Evolutionary conservation across 192 early-diverging fungal genomes (phyloP).

Genomic region (Backusella sp.): DNA sequence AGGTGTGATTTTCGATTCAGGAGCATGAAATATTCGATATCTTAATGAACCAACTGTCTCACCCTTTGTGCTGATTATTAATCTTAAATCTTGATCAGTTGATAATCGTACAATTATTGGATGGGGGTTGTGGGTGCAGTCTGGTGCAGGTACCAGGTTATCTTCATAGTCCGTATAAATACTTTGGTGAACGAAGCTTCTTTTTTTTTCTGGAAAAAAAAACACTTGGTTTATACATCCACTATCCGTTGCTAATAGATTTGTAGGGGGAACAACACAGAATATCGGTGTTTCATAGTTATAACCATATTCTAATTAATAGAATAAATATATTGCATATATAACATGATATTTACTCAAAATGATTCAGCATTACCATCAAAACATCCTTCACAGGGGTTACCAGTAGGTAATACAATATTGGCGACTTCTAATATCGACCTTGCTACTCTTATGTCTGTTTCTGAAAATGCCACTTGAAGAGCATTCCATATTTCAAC

Average conservation of each 20-base stretch:
- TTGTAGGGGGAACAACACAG: conserved; percentile 60
- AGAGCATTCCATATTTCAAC: conserved; percentile 79
- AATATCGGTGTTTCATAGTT: conserved; percentile 65
- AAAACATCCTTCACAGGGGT: conserved; percentile 73
- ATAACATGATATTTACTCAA: not conserved
- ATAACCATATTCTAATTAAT: conserved; percentile 54
- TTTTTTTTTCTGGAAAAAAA: not conserved
- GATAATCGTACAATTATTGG: conserved; percentile 37
- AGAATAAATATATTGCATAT: not conserved
- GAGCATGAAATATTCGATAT: conserved; percentile 21
- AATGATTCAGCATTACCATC: conserved; percentile 41
- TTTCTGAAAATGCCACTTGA: conserved; percentile 54
- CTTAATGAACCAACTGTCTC: conserved; percentile 37
- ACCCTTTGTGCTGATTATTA: conserved; percentile 1
- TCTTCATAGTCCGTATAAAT: not conserved
- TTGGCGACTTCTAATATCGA: conserved; percentile 66
- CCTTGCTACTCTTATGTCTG: conserved; percentile 51
- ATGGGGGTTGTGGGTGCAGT: not conserved
- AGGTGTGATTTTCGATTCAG: conserved; percentile 9
- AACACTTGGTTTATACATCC: not conserved
- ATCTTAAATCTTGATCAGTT: conserved; percentile 25
- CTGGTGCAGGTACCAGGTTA: not conserved
- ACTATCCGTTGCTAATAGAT: conserved; percentile 34
- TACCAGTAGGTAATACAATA: conserved; percentile 68
- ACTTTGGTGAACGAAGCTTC: not conserved